Evolutionary conservation across 495 filamentous ascomycete genomes (phyloP), one percentile per base, ranked within the genome.

Genomic region (Tuber melanosporum): DNA sequence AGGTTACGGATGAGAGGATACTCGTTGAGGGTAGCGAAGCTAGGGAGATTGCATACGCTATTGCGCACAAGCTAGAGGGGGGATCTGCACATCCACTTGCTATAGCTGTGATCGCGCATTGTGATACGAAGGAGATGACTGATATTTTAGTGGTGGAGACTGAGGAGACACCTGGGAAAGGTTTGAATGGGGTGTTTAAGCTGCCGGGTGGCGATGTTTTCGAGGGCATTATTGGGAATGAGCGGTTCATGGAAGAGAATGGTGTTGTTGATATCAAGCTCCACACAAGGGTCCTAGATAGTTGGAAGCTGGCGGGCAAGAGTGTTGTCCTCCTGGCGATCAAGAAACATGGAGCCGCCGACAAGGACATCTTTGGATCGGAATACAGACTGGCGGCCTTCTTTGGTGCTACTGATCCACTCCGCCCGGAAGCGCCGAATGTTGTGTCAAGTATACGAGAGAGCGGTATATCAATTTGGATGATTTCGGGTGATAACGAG

Each of bases 401-500:
- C 26, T 87, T 91, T 77, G 85, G 89, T 22, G 88, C 89, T 79
- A 85, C 90, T 1, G 95, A 98, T 81, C 90, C 92, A 2, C 87
- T 97, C 78, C 92, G 95, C 5, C 89, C 91, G 6, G 93, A 96
- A 83, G 90, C 95, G 1, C 83, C 86, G 32, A 77, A 83, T 10
- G 89, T 95, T 44, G 89, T 98, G 80, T 82, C 84, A 9, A 85
- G 90, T n/a, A 90, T 98, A 9, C 88, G 90, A 74, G 84, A 88
- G 39, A 88, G 87, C 42, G 88, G 88, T 75, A 90, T 93, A 73
- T 87, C 89, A 4, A 92, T 97, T 42, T 97, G 91, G 89, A 97
- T 98, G 93, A 91, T 97, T 70, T 95, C 94, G 5, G 95, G 95
- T 22, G 95, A 98, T 84, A 92, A 92, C 78, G 87, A 87, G 2